Evolutionary conservation across 257 asterid species (phyloP), one percentile per base, ranked within the genome.

Genomic region (Plantago elongata): DNA sequence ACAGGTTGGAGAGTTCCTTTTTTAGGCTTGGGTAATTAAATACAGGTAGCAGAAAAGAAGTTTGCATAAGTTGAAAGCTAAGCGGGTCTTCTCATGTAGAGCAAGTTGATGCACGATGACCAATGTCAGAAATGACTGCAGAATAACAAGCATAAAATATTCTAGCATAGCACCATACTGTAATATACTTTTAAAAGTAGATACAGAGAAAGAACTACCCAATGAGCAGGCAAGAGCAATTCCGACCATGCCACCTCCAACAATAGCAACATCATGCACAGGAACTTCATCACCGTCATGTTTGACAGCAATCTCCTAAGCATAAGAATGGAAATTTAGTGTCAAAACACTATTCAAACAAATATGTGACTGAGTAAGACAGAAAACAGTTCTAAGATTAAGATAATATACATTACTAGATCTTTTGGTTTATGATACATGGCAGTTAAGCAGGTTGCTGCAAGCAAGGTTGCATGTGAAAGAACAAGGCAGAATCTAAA

Each of bases 211-310:
- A 58, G 22, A 72, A 50, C 64, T 79, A 93, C 99, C 97, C 64
- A 93, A 77, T 59, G 96, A 76, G 79, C 90, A 89, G 8, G 99
- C 96, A 50, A 93, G 82, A 68, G 97, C 96, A 95, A 87, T 82
- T 74, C 97, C 99, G 57, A 93, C 99, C 99, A 89, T 87, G 80
- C 99, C 97, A 50, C 99, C 99, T 72, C 99, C 99, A 72, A 93
- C 99, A 73, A 93, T 85, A 66, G 99, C 97, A 73, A 93, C 76
- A 70, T 93, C 99, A 62, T 93, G 83, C 68, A 87, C 82, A 0
- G 81, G 84, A 68, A 60, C 59, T 70, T 74, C 60, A 45, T 68
- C 69, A 40, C 62, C 47, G 34, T 66, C 77, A 43, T 55, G 69
- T 70, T 79, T 65, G 56, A 51, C 66, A 54, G 75, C 63, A 17